Conservation (phyloP, 345 rosid genomes). For the Brassica juncea region DNA sequence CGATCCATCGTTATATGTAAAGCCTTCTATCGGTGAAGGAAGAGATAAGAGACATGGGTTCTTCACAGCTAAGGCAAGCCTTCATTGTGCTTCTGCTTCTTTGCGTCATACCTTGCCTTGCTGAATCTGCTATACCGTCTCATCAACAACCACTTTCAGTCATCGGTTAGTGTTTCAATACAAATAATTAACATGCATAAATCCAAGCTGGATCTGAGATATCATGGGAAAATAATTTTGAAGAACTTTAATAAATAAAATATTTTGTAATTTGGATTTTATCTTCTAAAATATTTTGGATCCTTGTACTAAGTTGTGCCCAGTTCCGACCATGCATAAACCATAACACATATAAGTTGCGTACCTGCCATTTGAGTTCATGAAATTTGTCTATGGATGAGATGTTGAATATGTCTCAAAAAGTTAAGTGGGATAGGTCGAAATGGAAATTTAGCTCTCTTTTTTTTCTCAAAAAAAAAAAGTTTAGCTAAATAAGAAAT, state of each 20-base stretch:
- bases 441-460: neutral
- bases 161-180: conserved; percentile 10
- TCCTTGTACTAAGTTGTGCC: too few species aligned
- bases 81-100: conserved; percentile 16
- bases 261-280: too few species aligned
- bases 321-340: too few species aligned
- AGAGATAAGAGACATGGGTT: neutral
- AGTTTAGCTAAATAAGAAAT: neutral
- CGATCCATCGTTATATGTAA: neutral
- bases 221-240: too few species aligned
- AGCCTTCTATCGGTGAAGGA: neutral
- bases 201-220: too few species aligned
- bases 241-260: too few species aligned
- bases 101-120: neutral
- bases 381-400: neutral
- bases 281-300: too few species aligned
- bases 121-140: neutral
- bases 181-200: neutral
- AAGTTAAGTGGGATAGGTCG: neutral
- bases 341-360: neutral
- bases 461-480: too few species aligned
- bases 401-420: neutral
- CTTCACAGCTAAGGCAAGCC: conserved; percentile 1
- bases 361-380: neutral
- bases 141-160: neutral